Percentiles rank a stretch among this genome's conserved stretches.
phyloP scores from a whole-genome alignment of 2,329 filamentous ascomycete genomes.

The Pseudocercospora pini-densiflorae region DNA sequence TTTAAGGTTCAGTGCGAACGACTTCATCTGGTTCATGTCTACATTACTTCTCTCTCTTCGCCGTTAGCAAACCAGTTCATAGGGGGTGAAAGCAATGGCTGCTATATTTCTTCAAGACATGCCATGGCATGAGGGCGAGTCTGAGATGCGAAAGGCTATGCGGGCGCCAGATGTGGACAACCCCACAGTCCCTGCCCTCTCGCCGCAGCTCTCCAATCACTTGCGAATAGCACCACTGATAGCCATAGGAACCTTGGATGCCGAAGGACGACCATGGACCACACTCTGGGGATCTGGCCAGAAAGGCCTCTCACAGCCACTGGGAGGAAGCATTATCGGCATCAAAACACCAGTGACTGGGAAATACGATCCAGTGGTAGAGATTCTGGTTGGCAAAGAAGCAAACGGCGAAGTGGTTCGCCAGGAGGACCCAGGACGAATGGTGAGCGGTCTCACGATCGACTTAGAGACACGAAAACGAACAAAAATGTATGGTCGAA shows the following conservation, averaged over 20 bases:
- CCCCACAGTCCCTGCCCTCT: conserved; percentile 68
- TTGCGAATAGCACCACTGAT: conserved; percentile 68
- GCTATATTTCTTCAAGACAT: conserved; percentile 21
- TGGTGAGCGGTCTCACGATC: conserved; percentile 67
- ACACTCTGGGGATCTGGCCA: conserved; percentile 74
- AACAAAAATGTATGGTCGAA: conserved; percentile 73
- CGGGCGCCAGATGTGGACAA: conserved; percentile 64
- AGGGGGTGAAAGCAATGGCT: conserved; percentile 8
- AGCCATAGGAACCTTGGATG: conserved; percentile 74
- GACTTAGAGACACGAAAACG: conserved; percentile 70
- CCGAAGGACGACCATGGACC: conserved; percentile 71
- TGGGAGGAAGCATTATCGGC: conserved; percentile 68
- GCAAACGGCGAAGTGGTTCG: conserved; percentile 51
- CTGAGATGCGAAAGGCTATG: conserved; percentile 66
- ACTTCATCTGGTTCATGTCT: not conserved
- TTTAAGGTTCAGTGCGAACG: not conserved
- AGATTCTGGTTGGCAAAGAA: conserved; percentile 60
- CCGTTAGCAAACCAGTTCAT: not conserved
- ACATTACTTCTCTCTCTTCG: not conserved
- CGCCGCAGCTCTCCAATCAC: conserved; percentile 63
- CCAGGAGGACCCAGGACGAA: conserved; percentile 48
- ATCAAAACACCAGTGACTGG: conserved; percentile 65
- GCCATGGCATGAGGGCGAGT: conserved; percentile 44
- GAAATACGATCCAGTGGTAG: conserved; percentile 70
- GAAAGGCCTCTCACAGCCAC: conserved; percentile 66